Conservation (phyloP, 257 asterid species). For the Salvia miltiorrhiza region DNA sequence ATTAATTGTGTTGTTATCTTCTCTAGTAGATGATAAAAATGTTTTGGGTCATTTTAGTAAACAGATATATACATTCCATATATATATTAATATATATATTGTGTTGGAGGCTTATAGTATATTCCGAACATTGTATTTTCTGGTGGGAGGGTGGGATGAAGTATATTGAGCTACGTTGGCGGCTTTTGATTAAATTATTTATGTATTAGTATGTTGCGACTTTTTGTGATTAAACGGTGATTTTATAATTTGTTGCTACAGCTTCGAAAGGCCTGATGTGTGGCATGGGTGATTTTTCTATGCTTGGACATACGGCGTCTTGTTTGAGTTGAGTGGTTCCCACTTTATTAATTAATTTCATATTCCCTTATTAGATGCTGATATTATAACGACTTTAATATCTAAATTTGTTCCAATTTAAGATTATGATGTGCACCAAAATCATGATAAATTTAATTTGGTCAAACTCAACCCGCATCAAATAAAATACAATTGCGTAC, state of each 20-base stretch:
- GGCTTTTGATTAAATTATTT: neutral
- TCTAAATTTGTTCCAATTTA: too few relatives aligned
- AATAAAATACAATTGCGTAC: too few relatives aligned
- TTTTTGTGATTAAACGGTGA: neutral
- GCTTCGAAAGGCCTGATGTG: neutral
- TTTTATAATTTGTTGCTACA: neutral
- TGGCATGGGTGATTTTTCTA: too few relatives aligned
- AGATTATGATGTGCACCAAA: too few relatives aligned
- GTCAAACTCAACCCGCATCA: too few relatives aligned
- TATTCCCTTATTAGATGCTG: neutral
- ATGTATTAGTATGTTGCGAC: neutral
- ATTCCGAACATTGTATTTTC: neutral
- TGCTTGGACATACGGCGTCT: too few relatives aligned
- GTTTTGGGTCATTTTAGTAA: neutral
- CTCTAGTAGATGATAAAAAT: neutral
- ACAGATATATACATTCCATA: too few relatives aligned
- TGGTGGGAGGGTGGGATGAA: neutral
- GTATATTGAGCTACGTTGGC: conserved; percentile 9
- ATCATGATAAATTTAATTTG: too few relatives aligned
- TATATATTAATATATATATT: too few relatives aligned
- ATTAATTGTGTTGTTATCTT: conserved; percentile 7
- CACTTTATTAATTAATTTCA: too few relatives aligned
- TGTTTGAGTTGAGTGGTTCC: neutral
- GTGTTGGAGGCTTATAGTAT: too few relatives aligned
- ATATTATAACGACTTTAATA: too few relatives aligned